Conservation (phyloP, 2,329 filamentous ascomycete species). For the Trichoderma guizhouense region DNA sequence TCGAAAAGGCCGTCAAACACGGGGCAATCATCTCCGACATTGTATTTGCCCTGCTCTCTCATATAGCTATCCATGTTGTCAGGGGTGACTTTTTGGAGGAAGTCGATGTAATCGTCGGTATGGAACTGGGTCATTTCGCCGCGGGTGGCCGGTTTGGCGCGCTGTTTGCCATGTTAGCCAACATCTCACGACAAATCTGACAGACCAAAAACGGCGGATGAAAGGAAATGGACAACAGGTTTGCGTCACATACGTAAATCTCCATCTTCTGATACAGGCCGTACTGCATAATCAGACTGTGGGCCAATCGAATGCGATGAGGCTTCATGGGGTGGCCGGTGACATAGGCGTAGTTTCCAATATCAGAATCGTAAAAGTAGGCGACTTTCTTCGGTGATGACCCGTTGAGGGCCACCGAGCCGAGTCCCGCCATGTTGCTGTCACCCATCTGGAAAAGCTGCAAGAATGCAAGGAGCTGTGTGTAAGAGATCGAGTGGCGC, state of each 20-base stretch:
- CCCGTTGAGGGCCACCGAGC: constrained; percentile 47
- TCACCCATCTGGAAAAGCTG: constrained; percentile 35
- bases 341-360: constrained; percentile 97
- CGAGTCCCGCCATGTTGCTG: constrained; percentile 36
- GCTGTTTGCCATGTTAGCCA: constrained; percentile 43
- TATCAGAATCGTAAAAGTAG: constrained; percentile 98
- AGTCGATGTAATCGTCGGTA: constrained; percentile 92
- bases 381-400: constrained; percentile 74
- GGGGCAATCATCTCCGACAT: constrained; percentile 93
- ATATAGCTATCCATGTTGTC: constrained; percentile 96
- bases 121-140: constrained; percentile 94
- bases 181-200: background rate
- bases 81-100: constrained; percentile 89
- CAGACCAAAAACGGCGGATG: background rate
- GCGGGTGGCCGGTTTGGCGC: constrained; percentile 79
- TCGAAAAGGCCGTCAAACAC: constrained; percentile 98
- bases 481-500: constrained; percentile 1
- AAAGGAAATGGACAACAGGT: background rate
- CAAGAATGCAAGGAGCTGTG: constrained; percentile 9
- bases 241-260: constrained; percentile 63
- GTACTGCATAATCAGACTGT: constrained; percentile 94
- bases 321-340: constrained; percentile 99
- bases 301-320: constrained; percentile 89
- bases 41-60: constrained; percentile 89
- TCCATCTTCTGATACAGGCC: constrained; percentile 96